These are phyloP conservation scores for Solanum habrochaites DNA, from an alignment of 257 asterid genomes.

Conservation along the genomic window DNA sequence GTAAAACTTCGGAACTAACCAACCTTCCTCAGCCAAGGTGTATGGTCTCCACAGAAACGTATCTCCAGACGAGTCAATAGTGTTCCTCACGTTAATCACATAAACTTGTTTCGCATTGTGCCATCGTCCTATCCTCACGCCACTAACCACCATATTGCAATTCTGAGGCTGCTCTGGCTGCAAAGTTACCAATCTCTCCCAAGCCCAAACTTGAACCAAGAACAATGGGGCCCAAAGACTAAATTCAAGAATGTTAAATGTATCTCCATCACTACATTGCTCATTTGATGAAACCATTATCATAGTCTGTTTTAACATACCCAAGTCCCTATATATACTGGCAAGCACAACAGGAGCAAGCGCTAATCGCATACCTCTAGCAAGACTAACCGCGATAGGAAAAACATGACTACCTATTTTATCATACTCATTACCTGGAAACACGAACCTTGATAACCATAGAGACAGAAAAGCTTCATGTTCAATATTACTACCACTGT, in stretches of 20 bases:
- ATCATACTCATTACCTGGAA: conserved; percentile 12
- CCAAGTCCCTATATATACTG: conserved; percentile 26
- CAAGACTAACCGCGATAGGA: conserved; percentile 18
- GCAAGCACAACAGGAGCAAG: conserved; percentile 34
- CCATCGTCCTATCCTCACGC: conserved; percentile 23
- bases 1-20: conserved; percentile 17
- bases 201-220: conserved; percentile 36
- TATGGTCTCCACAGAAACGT: conserved; percentile 27
- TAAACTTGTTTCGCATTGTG: neutral
- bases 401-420: conserved; percentile 4
- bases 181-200: conserved; percentile 29
- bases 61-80: conserved; percentile 13
- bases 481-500: neutral
- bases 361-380: conserved; percentile 22
- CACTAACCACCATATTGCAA: neutral
- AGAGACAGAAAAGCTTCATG: conserved; percentile 35
- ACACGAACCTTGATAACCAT: conserved; percentile 31
- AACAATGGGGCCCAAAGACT: conserved; percentile 18
- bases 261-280: neutral
- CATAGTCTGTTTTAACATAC: conserved; percentile 16
- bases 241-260: neutral
- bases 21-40: conserved; percentile 8
- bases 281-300: neutral
- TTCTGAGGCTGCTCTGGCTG: conserved; percentile 11
- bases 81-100: conserved; percentile 14